Evolutionary conservation across 495 filamentous ascomycete genomes (phyloP).

Genomic region (Xylaria scruposa): DNA sequence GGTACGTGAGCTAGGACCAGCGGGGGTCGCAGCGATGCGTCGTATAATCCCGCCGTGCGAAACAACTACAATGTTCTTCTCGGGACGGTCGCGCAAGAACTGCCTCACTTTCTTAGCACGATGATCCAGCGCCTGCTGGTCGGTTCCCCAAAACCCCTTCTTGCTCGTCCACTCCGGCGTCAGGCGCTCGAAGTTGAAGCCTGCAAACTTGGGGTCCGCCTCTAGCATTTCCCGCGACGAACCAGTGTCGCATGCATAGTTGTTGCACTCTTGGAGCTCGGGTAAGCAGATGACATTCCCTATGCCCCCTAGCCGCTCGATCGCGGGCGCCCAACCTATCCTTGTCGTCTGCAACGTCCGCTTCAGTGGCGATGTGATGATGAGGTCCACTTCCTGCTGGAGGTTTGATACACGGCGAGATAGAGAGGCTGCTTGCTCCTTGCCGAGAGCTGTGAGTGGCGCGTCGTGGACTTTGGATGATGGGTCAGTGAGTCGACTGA

Average conservation of each 20-base stretch:
- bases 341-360: conserved; percentile 36
- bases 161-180: conserved; percentile 37
- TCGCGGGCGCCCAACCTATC: conserved; percentile 30
- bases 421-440: conserved; percentile 33
- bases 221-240: conserved; percentile 34
- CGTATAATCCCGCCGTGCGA: conserved; percentile 63
- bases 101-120: conserved; percentile 30
- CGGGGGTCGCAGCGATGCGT: conserved; percentile 29
- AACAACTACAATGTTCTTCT: conserved; percentile 65
- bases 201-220: conserved; percentile 32
- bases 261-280: conserved; percentile 46
- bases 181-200: conserved; percentile 30
- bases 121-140: conserved; percentile 21
- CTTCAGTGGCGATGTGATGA: conserved; percentile 31
- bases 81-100: conserved; percentile 51
- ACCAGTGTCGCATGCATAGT: conserved; percentile 48
- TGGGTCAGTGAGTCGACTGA: background rate
- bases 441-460: conserved; percentile 33
- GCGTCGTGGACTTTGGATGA: conserved; percentile 30
- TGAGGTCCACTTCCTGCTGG: conserved; percentile 27
- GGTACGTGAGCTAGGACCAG: conserved; percentile 46
- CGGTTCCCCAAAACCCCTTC: conserved; percentile 32
- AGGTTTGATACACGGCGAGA: conserved; percentile 24
- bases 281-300: conserved; percentile 29
- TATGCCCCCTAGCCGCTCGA: conserved; percentile 31